Evolutionary conservation across 352 stramenopile genomes (phyloP).

Genomic region (Phytopythium delawarense): DNA sequence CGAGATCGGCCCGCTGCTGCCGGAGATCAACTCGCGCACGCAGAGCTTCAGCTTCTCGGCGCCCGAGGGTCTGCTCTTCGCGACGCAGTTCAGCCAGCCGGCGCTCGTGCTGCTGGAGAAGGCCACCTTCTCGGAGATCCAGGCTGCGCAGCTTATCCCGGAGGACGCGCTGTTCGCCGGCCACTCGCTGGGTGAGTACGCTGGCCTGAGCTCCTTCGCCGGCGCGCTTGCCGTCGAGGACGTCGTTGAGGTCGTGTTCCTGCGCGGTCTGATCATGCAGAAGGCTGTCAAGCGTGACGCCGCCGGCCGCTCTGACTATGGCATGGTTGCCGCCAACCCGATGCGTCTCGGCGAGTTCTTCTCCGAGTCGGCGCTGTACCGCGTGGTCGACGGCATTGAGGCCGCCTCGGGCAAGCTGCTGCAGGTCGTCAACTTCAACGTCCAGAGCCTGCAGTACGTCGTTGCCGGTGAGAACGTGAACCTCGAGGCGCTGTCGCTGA

Average conservation of each 20-base stretch:
- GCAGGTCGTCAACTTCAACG: conserved; percentile 89
- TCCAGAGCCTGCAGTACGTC: conserved; percentile 81
- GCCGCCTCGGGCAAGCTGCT: conserved; percentile 61
- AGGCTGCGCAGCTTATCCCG: conserved; percentile 62
- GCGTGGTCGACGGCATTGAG: conserved; percentile 66
- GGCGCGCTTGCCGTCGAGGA: conserved; percentile 64
- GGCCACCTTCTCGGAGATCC: conserved; percentile 81
- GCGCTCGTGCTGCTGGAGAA: conserved; percentile 82
- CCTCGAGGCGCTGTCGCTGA: conserved; percentile 71
- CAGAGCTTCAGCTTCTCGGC: conserved; percentile 83
- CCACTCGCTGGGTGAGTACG: conserved; percentile 89
- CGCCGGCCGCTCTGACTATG: conserved; percentile 78
- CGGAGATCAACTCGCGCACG: conserved; percentile 75
- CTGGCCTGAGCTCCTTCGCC: conserved; percentile 74
- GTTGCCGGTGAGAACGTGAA: conserved; percentile 81
- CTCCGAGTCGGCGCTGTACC: conserved; percentile 60
- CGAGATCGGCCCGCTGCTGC: conserved; percentile 55
- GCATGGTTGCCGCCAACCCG: conserved; percentile 86
- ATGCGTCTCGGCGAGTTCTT: conserved; percentile 66
- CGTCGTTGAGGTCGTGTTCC: conserved; percentile 80
- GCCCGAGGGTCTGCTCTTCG: conserved; percentile 74
- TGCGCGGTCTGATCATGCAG: conserved; percentile 70
- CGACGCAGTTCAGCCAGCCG: conserved; percentile 84
- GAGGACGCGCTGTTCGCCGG: conserved; percentile 77
- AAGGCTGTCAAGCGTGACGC: conserved; percentile 53